Conservation (phyloP, 768 basidiomycete species). For the Lyophyllum semitale region DNA sequence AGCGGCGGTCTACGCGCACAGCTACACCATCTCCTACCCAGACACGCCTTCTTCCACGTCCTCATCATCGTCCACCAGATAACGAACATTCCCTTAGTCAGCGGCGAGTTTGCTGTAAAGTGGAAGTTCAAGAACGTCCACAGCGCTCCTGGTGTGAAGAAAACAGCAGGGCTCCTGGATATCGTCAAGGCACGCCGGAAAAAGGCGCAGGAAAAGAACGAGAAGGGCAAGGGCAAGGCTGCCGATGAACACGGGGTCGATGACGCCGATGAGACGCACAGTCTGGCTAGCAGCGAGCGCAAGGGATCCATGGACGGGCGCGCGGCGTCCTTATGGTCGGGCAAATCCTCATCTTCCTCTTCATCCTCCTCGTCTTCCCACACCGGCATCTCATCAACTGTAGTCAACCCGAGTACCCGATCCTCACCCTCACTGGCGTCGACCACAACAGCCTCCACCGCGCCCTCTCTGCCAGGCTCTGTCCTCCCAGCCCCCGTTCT, state of each 20-base stretch:
- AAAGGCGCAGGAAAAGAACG: constrained; percentile 18
- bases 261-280: constrained; percentile 11
- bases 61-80: constrained; percentile 66
- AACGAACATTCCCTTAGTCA: constrained; percentile 69
- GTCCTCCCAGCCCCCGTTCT: constrained; percentile 4
- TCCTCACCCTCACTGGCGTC: constrained; percentile 11
- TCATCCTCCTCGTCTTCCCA: constrained; percentile 16
- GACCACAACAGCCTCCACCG: constrained; percentile 11
- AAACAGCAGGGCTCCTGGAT: constrained; percentile 40
- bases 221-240: constrained; percentile 14
- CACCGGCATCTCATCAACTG: constrained; percentile 8
- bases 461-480: constrained; percentile 5
- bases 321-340: constrained; percentile 12
- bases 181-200: constrained; percentile 31
- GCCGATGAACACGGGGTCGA: constrained; percentile 14
- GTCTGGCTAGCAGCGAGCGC: constrained; percentile 11
- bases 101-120: constrained; percentile 66
- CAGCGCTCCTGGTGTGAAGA: constrained; percentile 32
- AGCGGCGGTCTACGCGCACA: constrained; percentile 51
- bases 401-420: constrained; percentile 2
- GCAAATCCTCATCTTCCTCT: constrained; percentile 14
- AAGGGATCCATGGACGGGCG: constrained; percentile 12
- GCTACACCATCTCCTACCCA: constrained; percentile 60
- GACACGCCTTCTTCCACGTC: constrained; percentile 68
- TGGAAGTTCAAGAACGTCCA: constrained; percentile 72